Base-by-base conservation (phyloP, 257 asterid species). In the Prunella vulgaris region DNA sequence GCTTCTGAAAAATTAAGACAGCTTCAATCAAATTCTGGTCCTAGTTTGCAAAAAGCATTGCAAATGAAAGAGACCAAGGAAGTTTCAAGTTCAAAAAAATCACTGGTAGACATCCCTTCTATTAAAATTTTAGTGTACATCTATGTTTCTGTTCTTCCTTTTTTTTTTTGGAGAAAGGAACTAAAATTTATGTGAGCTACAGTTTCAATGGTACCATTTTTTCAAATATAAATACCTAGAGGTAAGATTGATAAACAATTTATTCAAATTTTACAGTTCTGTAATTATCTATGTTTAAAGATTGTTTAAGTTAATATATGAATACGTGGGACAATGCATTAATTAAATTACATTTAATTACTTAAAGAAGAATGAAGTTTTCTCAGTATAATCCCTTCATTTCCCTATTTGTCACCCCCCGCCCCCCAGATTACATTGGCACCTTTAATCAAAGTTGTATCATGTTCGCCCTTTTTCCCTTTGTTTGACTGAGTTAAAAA, bases 1-100 rank as follows among this genome's bases (percentile, higher is more conserved):
- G 92, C 86, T 51, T 77, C 75, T 70, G 99, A 89, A 79, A 91
- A 80, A 74, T 82, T 94, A 60, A 79, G 80, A 83, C 93, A 86
- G 83, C 86, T 87, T 70, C 91, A 86, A 72, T 73, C 32, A 59
- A 89, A 75, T 75, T 75, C 86, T 32, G 73, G 78, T 67, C 75
- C 85, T 61, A 80, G 86, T 65, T 74, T 88, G 42, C 86, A 78
- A 64, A 85, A 82, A 65, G 76, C 85, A 64, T 64, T 80, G 81
- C 86, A 82, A 60, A 80, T 14, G 52, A 89, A 83, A 76, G 96
- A 91, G 79, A 72, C 60, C 64, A 79, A 73, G 74, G 93, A 84
- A 74, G 74, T 62, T 74, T 79, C 91, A 44, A 78, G 74, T 81
- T 74, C 83, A 76, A 83, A 81, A 44, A 86, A 91, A 68, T 83